These are phyloP conservation scores for Mycena belliarum DNA, from an alignment of 768 basidiomycete species.

Conservation along the genomic window DNA sequence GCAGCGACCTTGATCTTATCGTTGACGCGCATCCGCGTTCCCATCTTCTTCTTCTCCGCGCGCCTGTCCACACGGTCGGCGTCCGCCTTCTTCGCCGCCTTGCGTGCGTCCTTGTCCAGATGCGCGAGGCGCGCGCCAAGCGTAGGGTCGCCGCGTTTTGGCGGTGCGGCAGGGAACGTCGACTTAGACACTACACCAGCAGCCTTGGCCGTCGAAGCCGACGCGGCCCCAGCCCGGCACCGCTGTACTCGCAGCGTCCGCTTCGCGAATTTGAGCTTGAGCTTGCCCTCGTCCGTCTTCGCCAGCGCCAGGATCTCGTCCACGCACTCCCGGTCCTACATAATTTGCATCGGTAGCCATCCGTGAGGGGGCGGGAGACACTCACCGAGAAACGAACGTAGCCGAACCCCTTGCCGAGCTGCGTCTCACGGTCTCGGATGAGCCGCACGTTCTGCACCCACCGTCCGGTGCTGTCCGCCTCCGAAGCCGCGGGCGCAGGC, in stretches of 20 bases:
- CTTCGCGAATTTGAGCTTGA: constrained; percentile 87
- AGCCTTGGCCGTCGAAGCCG: constrained; percentile 19
- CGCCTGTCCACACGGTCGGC: constrained; percentile 80
- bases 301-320: constrained; percentile 90
- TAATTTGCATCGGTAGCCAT: background rate
- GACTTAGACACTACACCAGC: constrained; percentile 14
- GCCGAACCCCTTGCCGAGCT: constrained; percentile 93
- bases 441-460: constrained; percentile 90
- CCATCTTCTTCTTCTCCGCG: constrained; percentile 86
- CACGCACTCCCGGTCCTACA: constrained; percentile 85
- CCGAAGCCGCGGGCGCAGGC: constrained; percentile 36
- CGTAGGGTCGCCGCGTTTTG: constrained; percentile 76
- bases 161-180: constrained; percentile 26
- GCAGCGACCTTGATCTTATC: constrained; percentile 19
- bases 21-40: constrained; percentile 43
- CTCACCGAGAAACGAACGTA: constrained; percentile 87
- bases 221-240: constrained; percentile 74
- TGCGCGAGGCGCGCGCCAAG: constrained; percentile 79
- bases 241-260: constrained; percentile 89
- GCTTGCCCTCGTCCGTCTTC: constrained; percentile 31
- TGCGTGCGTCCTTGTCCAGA: constrained; percentile 84
- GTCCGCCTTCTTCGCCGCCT: constrained; percentile 77
- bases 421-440: constrained; percentile 86
- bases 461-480: constrained; percentile 28
- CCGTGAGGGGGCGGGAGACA: constrained; percentile 10